Evolutionary conservation across 2,329 filamentous ascomycete species (phyloP), one percentile per base, ranked within the genome.

Genomic region (Sporothrix curviconia): DNA sequence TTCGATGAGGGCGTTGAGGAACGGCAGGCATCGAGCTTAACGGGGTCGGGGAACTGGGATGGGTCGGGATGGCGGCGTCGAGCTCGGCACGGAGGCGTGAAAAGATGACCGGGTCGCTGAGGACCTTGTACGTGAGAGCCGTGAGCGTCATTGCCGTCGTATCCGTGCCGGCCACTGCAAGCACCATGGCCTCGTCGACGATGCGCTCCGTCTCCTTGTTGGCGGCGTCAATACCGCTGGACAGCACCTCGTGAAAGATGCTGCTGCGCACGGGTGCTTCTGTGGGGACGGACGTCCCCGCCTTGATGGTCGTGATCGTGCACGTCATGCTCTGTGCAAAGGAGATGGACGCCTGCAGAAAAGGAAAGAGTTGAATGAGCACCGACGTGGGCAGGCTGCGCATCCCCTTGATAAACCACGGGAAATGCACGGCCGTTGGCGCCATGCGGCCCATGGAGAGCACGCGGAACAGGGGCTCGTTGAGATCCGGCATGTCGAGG

Each of bases 1-100:
- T 39, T 51, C 49, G 34, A 51, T 51, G 22, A 51, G 49, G 49
- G 49, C 49, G 15, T 51, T 51, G 34, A 51, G 22, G 11, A 51
- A 51, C 12, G 32, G 34, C 22, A 51, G 22, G 7, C 22, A 3
- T 51, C 49, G 14, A 51, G 22, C 9, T 51, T 39, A 15, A 40
- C 34, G 7, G 49, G 49, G 14, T 51, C 49, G 1, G 49, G 49
- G 5, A 32, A 32, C 34, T 24, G 34, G 3, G 34, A n/a, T 4
- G 49, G 34, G 49, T 51, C 49, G 32, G 34, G 49, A 51, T 51
- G 22, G 8, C 34, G 14, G 19, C 34, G 22, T 51, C 49, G 34
- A 51, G 49, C 34, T 51, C 49, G 34, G 49, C 22, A 19, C 49
- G 49, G 17, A 51, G 34, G 3, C 49, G 34, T 3, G 17, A 22